These are phyloP conservation scores for Podaxis carcinomalis DNA, from an alignment of 768 basidiomycete species.

Conservation along the genomic window DNA sequence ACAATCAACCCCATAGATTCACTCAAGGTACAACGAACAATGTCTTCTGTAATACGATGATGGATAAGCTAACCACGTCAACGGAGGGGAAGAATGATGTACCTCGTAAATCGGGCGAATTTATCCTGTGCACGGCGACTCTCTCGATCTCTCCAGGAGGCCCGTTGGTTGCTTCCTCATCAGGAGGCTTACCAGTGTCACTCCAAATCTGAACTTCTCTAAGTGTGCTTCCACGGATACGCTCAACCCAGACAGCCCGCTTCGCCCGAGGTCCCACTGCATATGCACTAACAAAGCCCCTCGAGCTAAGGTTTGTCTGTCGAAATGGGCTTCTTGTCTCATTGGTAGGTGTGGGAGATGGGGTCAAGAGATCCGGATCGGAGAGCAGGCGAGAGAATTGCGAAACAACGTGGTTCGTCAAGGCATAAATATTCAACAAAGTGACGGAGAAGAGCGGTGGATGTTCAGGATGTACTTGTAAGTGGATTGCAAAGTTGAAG, in stretches of 20 bases:
- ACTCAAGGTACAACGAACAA: conserved; percentile 40
- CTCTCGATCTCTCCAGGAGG: conserved; percentile 22
- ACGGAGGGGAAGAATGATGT: background rate
- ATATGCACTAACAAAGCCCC: conserved; percentile 48
- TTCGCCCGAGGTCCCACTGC: conserved; percentile 43
- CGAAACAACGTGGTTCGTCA: conserved; percentile 24
- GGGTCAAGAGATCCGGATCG: conserved; percentile 5
- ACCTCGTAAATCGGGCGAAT: conserved; percentile 40
- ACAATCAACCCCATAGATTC: conserved; percentile 41
- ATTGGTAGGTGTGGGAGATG: conserved; percentile 8
- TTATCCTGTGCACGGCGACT: conserved; percentile 24
- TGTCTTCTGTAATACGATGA: conserved; percentile 31
- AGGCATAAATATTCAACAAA: conserved; percentile 39
- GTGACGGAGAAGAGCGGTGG: conserved; percentile 26
- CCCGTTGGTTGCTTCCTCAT: background rate
- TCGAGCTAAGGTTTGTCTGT: conserved; percentile 16
- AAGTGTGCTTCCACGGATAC: conserved; percentile 35
- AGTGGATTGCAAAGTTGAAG: conserved; percentile 40
- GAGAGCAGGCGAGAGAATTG: conserved; percentile 8
- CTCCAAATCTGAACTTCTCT: conserved; percentile 44
- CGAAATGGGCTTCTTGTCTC: background rate
- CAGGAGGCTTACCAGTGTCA: background rate
- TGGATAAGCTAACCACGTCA: background rate
- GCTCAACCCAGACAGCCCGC: conserved; percentile 55
- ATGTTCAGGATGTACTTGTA: conserved; percentile 13